Conservation (phyloP, 371 early-diverging fungal species). For the Cokeromyces recurvatus region DNA sequence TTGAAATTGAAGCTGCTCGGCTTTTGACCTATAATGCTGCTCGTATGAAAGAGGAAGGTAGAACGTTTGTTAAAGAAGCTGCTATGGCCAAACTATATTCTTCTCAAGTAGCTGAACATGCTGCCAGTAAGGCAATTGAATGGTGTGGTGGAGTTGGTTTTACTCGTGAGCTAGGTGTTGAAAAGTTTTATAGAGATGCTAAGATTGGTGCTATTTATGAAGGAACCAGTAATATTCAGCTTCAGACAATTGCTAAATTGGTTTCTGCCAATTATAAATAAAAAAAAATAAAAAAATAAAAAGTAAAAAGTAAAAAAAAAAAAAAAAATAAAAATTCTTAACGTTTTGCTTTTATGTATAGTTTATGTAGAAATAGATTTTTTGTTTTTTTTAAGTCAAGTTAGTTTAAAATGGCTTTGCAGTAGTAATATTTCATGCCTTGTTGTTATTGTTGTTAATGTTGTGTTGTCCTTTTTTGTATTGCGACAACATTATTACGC, state of each 20-base stretch:
- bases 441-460: too few relatives aligned
- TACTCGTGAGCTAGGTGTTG: slow-evolving; percentile 73
- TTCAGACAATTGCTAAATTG: slow-evolving; percentile 89
- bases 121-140: slow-evolving; percentile 88
- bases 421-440: too few relatives aligned
- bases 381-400: too few relatives aligned
- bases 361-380: too few relatives aligned
- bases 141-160: slow-evolving; percentile 98
- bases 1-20: slow-evolving; percentile 96
- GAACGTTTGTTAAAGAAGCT: slow-evolving; percentile 88
- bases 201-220: slow-evolving; percentile 89
- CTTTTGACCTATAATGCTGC: slow-evolving; percentile 97
- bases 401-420: too few relatives aligned
- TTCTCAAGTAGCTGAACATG: slow-evolving; percentile 91
- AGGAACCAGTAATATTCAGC: slow-evolving; percentile 91
- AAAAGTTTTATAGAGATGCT: slow-evolving; percentile 96
- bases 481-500: too few relatives aligned
- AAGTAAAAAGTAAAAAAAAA: too few relatives aligned
- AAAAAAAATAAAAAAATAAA: neutral
- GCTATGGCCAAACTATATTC: slow-evolving; percentile 97
- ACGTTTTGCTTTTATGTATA: too few relatives aligned
- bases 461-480: too few relatives aligned
- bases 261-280: slow-evolving; percentile 16
- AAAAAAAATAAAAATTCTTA: too few relatives aligned
- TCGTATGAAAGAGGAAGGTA: slow-evolving; percentile 91